Conservation (phyloP, 495 filamentous ascomycete genomes). For the Hyaloscypha bicolor region DNA sequence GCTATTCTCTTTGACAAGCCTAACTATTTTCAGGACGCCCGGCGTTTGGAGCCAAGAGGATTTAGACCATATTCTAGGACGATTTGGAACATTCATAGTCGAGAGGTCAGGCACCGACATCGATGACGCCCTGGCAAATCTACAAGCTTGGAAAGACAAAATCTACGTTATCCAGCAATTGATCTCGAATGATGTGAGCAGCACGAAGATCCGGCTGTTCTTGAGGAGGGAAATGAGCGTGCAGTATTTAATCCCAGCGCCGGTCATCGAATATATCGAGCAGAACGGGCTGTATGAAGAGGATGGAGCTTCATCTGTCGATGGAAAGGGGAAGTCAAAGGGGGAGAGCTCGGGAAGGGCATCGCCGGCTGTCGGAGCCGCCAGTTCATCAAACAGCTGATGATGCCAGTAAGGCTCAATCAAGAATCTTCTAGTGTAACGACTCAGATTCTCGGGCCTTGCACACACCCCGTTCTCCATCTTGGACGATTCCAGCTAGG, state of each 20-base stretch:
- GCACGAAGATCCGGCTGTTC: conserved; percentile 86
- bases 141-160: conserved; percentile 69
- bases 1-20: not conserved
- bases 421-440: not conserved
- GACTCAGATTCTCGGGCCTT: not conserved
- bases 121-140: conserved; percentile 73
- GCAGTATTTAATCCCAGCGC: conserved; percentile 60
- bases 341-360: conserved; percentile 16
- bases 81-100: conserved; percentile 86
- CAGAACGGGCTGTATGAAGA: conserved; percentile 74
- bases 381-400: conserved; percentile 19
- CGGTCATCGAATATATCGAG: conserved; percentile 79
- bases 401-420: not conserved
- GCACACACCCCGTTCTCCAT: not conserved
- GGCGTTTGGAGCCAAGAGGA: conserved; percentile 82
- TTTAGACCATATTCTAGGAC: conserved; percentile 83
- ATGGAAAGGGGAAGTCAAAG: conserved; percentile 41
- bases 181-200: conserved; percentile 88
- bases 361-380: conserved; percentile 16
- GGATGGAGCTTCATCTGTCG: conserved; percentile 41
- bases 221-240: conserved; percentile 76
- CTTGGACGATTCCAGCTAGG: not conserved
- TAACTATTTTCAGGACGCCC: conserved; percentile 34
- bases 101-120: conserved; percentile 90
- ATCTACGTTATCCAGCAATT: conserved; percentile 86